Percentiles rank a stretch among this genome's conserved stretches.
phyloP scores from a whole-genome alignment of 495 filamentous ascomycete species.

The Penicillium ucsense region DNA sequence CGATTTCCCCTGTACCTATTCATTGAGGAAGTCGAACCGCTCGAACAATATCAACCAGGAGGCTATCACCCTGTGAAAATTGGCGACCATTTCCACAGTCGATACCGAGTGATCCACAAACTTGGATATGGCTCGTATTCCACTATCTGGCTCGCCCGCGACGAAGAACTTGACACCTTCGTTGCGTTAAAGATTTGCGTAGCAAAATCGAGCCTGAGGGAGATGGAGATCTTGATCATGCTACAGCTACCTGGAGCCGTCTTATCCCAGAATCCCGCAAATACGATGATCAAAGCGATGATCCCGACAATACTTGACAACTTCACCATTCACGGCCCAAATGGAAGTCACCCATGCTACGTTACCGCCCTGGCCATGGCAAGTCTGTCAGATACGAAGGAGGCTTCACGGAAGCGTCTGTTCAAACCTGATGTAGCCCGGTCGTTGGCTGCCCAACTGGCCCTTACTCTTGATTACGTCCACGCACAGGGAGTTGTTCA shows the following conservation, averaged over 20 bases:
- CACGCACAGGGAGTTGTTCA: slow-evolving; percentile 20
- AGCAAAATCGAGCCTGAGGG: slow-evolving; percentile 6
- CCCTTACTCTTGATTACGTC: slow-evolving; percentile 17
- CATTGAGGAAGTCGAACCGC: slow-evolving; percentile 1
- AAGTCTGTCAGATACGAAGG: slow-evolving; percentile 16
- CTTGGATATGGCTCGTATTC: slow-evolving; percentile 21
- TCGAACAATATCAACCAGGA: slow-evolving; percentile 19
- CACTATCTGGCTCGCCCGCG: slow-evolving; percentile 13
- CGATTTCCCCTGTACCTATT: too few species aligned
- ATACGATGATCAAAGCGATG: slow-evolving; percentile 2
- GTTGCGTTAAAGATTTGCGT: slow-evolving; percentile 21
- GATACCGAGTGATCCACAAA: slow-evolving; percentile 32
- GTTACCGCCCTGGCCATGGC: slow-evolving; percentile 18
- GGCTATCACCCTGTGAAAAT: slow-evolving; percentile 33
- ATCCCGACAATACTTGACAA: slow-evolving; percentile 20
- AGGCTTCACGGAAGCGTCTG: slow-evolving; percentile 10
- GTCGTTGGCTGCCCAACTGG: slow-evolving; percentile 30
- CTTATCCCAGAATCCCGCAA: background rate
- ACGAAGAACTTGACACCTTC: slow-evolving; percentile 1
- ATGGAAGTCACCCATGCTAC: slow-evolving; percentile 32
- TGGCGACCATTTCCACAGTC: slow-evolving; percentile 21
- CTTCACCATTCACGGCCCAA: slow-evolving; percentile 28
- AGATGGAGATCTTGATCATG: slow-evolving; percentile 2
- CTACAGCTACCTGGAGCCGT: background rate
- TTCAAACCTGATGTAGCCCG: slow-evolving; percentile 24